phyloP scores from a whole-genome alignment of 1,284 basidiomycete genomes.

The Irpex sp. region DNA sequence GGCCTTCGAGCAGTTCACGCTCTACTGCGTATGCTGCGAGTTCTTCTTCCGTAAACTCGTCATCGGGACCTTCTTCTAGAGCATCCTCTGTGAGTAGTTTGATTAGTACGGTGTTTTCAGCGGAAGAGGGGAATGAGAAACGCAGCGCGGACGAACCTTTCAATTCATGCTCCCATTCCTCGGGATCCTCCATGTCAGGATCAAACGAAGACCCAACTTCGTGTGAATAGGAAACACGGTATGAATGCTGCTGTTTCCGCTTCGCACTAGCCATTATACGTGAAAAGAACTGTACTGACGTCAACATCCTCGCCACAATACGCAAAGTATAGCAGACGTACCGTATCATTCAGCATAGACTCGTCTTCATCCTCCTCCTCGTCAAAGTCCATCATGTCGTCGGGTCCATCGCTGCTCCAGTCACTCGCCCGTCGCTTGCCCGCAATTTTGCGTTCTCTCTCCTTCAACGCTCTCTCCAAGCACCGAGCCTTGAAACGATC shows the following conservation, averaged over 20 bases:
- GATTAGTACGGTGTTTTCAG: too few species aligned
- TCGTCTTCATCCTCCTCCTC: conserved; percentile 46
- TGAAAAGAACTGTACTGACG: conserved; percentile 48
- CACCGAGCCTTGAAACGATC: conserved; percentile 61
- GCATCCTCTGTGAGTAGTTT: neutral
- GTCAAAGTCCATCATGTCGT: conserved; percentile 49
- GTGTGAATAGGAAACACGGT: conserved; percentile 56
- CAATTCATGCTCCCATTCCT: conserved; percentile 55
- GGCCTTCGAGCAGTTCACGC: conserved; percentile 49
- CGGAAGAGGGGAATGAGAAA: too few species aligned
- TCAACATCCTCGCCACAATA: neutral
- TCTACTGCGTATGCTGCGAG: conserved; percentile 59
- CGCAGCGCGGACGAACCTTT: conserved; percentile 27
- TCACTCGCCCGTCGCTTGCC: conserved; percentile 34
- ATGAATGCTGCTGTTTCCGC: conserved; percentile 45
- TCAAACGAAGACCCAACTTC: conserved; percentile 75
- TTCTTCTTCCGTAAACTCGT: conserved; percentile 49
- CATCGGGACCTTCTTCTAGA: conserved; percentile 29
- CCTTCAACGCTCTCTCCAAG: conserved; percentile 52
- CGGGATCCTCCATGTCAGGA: conserved; percentile 61
- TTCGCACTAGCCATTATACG: conserved; percentile 55
- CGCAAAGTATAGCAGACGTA: neutral
- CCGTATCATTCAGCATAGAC: conserved; percentile 57
- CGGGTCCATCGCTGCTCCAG: conserved; percentile 50
- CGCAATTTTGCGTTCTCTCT: conserved; percentile 45